phyloP scores from a whole-genome alignment of 768 basidiomycete genomes.

The Pilatotrama ljubarskyi region DNA sequence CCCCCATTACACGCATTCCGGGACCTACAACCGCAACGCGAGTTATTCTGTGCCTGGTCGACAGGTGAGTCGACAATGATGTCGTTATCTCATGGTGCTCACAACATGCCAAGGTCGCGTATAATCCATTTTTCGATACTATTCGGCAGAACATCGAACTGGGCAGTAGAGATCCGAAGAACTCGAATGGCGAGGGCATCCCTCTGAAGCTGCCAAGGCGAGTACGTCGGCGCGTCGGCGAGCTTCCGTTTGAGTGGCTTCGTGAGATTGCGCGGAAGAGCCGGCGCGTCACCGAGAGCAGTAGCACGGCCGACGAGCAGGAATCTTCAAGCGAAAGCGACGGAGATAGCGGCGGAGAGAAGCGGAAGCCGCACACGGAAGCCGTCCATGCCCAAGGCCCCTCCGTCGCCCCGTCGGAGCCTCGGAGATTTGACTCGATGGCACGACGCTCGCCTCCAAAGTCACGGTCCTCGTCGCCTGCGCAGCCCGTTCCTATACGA shows the following conservation, averaged over 20 bases:
- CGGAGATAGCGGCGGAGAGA: conserved; percentile 18
- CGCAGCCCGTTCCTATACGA: not conserved
- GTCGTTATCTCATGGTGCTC: not conserved
- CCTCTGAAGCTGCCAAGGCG: conserved; percentile 58
- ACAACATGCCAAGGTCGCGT: conserved; percentile 36
- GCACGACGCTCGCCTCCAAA: conserved; percentile 6
- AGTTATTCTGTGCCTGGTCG: conserved; percentile 15
- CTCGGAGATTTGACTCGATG: not conserved
- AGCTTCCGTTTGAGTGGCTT: conserved; percentile 82
- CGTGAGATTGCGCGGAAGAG: conserved; percentile 65
- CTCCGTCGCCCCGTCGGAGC: not conserved
- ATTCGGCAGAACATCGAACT: conserved; percentile 89
- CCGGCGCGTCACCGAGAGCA: conserved; percentile 26
- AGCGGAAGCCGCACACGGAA: not conserved
- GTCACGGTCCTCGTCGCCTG: conserved; percentile 4
- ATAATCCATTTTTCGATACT: conserved; percentile 94
- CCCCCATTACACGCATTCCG: conserved; percentile 13
- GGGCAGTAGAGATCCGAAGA: conserved; percentile 38
- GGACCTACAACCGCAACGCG: not conserved
- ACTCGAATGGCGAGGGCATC: conserved; percentile 69
- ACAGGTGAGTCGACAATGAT: conserved; percentile 1
- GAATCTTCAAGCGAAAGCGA: not conserved
- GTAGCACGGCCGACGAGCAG: conserved; percentile 19
- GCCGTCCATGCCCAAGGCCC: not conserved
- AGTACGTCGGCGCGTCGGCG: conserved; percentile 46